phyloP scores from a whole-genome alignment of 352 stramenopile genomes.

The Saprolegnia diclina region DNA sequence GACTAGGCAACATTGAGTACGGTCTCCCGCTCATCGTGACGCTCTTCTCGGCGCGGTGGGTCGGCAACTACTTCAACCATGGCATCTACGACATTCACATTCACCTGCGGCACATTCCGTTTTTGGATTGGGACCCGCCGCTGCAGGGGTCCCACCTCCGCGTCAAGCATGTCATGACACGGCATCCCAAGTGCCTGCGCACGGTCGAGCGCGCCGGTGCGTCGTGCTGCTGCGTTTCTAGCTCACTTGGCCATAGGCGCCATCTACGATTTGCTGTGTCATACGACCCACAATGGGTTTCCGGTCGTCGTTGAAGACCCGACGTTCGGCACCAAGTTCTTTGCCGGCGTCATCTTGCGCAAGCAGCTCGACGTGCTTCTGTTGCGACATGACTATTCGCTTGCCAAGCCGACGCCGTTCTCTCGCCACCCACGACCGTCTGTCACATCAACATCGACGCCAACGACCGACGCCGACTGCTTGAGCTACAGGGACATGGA shows the following conservation, averaged over 20 bases:
- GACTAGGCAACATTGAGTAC: constrained; percentile 92
- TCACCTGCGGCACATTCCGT: constrained; percentile 82
- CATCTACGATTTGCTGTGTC: constrained; percentile 91
- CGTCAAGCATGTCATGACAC: constrained; percentile 93
- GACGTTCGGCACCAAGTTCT: constrained; percentile 75
- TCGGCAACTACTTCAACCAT: constrained; percentile 98
- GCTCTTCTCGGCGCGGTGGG: constrained; percentile 94
- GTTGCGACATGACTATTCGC: constrained; percentile 54
- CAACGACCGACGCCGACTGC: constrained; percentile 51
- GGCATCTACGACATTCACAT: constrained; percentile 99
- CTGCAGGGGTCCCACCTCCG: constrained; percentile 58
- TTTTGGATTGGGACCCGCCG: constrained; percentile 73
- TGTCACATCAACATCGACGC: not conserved
- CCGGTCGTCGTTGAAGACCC: constrained; percentile 82
- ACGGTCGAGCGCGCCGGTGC: constrained; percentile 81
- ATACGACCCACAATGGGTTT: constrained; percentile 82
- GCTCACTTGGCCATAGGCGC: constrained; percentile 50
- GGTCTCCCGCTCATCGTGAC: constrained; percentile 97
- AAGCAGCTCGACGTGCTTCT: constrained; percentile 80
- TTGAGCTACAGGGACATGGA: constrained; percentile 82
- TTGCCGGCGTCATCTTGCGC: constrained; percentile 71
- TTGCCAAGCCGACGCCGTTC: constrained; percentile 69
- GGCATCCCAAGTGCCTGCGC: constrained; percentile 90
- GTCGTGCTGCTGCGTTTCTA: not conserved
- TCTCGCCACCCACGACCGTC: constrained; percentile 44